Evolutionary conservation across 305 asterid genomes (phyloP).

Genomic region (Rubia peregrina): DNA sequence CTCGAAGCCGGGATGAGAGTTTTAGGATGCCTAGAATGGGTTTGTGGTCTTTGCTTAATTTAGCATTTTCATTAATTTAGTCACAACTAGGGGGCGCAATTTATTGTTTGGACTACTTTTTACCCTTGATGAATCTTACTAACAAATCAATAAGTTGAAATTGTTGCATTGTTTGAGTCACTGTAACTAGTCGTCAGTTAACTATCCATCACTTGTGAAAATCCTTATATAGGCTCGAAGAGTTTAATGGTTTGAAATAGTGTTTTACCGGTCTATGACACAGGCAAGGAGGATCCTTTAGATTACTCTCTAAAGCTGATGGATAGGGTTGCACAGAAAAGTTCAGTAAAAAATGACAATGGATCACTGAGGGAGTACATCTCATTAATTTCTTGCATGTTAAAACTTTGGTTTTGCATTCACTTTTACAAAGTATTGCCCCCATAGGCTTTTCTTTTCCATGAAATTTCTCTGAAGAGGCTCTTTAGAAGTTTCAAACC

Average conservation of each 20-base stretch:
- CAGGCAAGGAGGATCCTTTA: neutral
- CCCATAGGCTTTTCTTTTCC: neutral
- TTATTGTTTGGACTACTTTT: neutral
- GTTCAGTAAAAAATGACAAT: neutral
- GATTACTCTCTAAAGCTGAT: neutral
- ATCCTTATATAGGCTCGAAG: neutral
- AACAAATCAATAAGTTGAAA: neutral
- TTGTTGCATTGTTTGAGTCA: neutral
- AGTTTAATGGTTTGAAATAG: neutral
- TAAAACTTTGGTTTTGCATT: neutral
- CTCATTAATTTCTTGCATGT: neutral
- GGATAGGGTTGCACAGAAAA: neutral
- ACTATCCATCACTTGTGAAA: neutral
- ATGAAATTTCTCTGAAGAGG: neutral
- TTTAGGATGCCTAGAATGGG: slow-evolving; percentile 57
- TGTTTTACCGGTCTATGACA: neutral
- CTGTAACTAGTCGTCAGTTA: neutral
- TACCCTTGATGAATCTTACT: neutral
- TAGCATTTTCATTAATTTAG: neutral
- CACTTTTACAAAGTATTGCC: neutral
- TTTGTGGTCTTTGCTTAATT: slow-evolving; percentile 16
- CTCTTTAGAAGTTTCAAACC: neutral
- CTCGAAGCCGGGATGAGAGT: slow-evolving; percentile 59
- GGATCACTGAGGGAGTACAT: neutral
- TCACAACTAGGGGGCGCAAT: neutral